Evolutionary conservation across 1,284 basidiomycete genomes (phyloP).

Genomic region (Laetiporus sulphureus): DNA sequence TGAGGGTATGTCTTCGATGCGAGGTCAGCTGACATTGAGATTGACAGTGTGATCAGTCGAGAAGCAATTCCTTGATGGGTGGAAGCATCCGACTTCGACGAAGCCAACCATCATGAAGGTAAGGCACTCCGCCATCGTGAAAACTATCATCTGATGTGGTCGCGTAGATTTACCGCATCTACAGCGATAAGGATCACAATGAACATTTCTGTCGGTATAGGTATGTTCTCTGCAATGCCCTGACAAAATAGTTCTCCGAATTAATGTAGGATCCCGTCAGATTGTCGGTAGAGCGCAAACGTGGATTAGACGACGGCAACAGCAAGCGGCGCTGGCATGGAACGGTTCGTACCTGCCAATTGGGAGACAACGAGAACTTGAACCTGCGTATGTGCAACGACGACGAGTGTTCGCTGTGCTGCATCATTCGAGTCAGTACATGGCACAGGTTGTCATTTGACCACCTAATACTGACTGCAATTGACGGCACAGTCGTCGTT

Average conservation of each 20-base stretch:
- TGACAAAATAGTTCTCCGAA: not conserved
- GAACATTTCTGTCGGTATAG: too few species aligned
- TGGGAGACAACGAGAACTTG: constrained; percentile 7
- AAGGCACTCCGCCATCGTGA: not conserved
- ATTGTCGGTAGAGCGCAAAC: constrained; percentile 7
- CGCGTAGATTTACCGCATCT: too few species aligned
- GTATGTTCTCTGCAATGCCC: not conserved
- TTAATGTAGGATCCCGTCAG: too few species aligned
- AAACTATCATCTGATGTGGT: not conserved
- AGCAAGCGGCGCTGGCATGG: constrained; percentile 10
- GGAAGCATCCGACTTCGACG: constrained; percentile 15
- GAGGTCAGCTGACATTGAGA: too few species aligned
- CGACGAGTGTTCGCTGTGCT: constrained; percentile 8
- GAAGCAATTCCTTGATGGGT: constrained; percentile 13
- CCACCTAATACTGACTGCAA: too few species aligned
- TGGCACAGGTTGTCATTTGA: too few species aligned
- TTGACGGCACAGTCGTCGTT: constrained; percentile 10
- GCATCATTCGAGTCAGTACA: constrained; percentile 9
- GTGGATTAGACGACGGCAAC: constrained; percentile 6
- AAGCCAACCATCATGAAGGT: constrained; percentile 15
- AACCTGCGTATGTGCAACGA: too few species aligned
- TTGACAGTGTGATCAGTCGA: too few species aligned
- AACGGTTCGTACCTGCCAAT: constrained; percentile 8
- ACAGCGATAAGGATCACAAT: too few species aligned
- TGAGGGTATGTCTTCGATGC: not conserved